Percentiles rank a stretch among this genome's conserved stretches.
Conservation (phyloP, 2,329 filamentous ascomycete species). For the Diaporthe helianthi region DNA sequence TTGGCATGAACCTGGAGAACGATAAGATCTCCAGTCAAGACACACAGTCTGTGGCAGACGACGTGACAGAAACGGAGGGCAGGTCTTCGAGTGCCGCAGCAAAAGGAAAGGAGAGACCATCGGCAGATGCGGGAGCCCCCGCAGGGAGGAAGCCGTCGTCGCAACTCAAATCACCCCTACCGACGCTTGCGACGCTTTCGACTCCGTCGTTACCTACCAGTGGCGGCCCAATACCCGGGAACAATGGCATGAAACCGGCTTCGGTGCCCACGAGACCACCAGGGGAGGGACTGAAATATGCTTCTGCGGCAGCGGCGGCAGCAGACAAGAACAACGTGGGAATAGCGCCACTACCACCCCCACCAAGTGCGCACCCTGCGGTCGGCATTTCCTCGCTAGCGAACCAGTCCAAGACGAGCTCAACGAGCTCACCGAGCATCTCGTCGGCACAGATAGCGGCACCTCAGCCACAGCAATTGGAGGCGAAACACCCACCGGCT, state of each 20-base stretch:
- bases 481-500: slow-evolving; percentile 44
- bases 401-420: slow-evolving; percentile 61
- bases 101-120: slow-evolving; percentile 60
- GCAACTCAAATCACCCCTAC: slow-evolving; percentile 91
- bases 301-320: slow-evolving; percentile 91
- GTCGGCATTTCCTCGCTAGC: slow-evolving; percentile 56
- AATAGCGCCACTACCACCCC: slow-evolving; percentile 91
- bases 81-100: slow-evolving; percentile 52
- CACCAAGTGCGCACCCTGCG: slow-evolving; percentile 66
- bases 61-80: slow-evolving; percentile 66
- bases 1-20: slow-evolving; percentile 79
- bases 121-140: slow-evolving; percentile 62
- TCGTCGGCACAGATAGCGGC: slow-evolving; percentile 55
- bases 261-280: slow-evolving; percentile 82
- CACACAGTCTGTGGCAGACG: slow-evolving; percentile 89
- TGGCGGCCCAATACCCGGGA: slow-evolving; percentile 61
- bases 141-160: slow-evolving; percentile 76
- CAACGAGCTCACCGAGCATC: slow-evolving; percentile 61
- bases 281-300: slow-evolving; percentile 93
- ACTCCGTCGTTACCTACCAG: slow-evolving; percentile 66
- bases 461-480: slow-evolving; percentile 44
- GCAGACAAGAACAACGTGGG: slow-evolving; percentile 89
- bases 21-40: slow-evolving; percentile 96
- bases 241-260: slow-evolving; percentile 84
- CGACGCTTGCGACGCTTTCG: slow-evolving; percentile 90